A percentile compares a stretch with the other conserved stretches of the same genome.
These are phyloP conservation scores for Caryopteris hybrid DNA, from an alignment of 305 asterid genomes.

Conservation along the genomic window DNA sequence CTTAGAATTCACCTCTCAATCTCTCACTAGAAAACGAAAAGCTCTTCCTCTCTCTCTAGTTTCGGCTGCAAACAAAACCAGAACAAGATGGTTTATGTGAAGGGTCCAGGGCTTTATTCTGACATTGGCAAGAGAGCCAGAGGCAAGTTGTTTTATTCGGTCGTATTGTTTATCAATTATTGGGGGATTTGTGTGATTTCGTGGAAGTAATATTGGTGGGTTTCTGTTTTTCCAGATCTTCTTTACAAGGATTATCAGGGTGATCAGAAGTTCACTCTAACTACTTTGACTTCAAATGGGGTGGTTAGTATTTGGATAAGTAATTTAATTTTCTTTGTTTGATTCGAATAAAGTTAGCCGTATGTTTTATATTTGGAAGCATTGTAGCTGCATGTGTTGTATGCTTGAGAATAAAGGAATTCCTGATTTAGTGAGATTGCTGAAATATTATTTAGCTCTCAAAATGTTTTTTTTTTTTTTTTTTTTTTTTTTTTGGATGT, in stretches of 20 bases:
- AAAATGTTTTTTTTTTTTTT: too few relatives aligned
- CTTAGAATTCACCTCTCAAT: too few relatives aligned
- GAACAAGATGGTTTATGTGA: constrained; percentile 43
- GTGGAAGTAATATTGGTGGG: not conserved
- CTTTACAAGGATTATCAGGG: constrained; percentile 56
- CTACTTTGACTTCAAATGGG: constrained; percentile 50
- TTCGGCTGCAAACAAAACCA: not conserved
- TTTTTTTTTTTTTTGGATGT: not conserved
- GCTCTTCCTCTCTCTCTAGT: not conserved
- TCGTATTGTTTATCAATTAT: not conserved
- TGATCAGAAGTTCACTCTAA: constrained; percentile 59
- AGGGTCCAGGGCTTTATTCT: constrained; percentile 64
- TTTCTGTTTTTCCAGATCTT: constrained; percentile 38
- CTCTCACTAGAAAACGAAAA: constrained; percentile 12
- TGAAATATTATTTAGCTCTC: too few relatives aligned
- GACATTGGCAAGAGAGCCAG: constrained; percentile 64
- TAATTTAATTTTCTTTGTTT: not conserved
- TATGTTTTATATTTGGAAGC: too few relatives aligned
- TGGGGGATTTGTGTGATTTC: too few relatives aligned
- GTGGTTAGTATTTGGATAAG: constrained; percentile 35
- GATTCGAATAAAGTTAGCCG: too few relatives aligned
- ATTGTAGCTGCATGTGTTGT: too few relatives aligned
- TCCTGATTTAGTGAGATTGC: not conserved
- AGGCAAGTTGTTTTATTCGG: constrained; percentile 29
- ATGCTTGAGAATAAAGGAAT: too few relatives aligned